These are phyloP conservation scores for Monosporascus cannonballus DNA, from an alignment of 2,329 filamentous ascomycete species.

Conservation along the genomic window DNA sequence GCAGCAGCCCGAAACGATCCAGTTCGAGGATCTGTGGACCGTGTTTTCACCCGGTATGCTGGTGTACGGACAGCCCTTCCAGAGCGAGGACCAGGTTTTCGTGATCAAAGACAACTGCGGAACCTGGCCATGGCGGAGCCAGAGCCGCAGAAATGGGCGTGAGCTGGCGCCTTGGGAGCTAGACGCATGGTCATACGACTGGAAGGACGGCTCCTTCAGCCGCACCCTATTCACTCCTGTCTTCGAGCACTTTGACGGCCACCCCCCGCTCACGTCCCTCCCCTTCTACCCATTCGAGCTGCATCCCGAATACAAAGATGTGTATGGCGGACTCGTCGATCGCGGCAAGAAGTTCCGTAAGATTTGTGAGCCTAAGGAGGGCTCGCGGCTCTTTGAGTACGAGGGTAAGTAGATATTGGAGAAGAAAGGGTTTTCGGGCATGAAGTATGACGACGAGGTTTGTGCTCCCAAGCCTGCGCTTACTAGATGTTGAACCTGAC, in stretches of 20 bases:
- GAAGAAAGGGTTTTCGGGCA: background rate
- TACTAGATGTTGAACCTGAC: too few relatives aligned
- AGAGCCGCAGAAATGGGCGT: too few relatives aligned
- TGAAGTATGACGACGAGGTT: constrained; percentile 20
- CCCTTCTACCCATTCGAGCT: background rate
- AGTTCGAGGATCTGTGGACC: constrained; percentile 6
- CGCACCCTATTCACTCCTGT: background rate
- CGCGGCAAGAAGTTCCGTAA: background rate
- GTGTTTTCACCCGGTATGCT: constrained; percentile 5
- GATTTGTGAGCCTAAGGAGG: background rate
- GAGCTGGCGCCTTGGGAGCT: background rate
- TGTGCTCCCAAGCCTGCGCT: background rate
- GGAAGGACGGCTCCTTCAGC: background rate
- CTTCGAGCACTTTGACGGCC: background rate
- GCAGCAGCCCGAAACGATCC: background rate
- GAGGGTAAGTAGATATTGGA: background rate
- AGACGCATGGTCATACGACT: background rate
- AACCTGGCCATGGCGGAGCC: background rate
- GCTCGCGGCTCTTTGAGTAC: background rate
- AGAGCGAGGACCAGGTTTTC: constrained; percentile 5
- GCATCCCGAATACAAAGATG: background rate
- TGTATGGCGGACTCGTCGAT: background rate
- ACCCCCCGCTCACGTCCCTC: background rate
- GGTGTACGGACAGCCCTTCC: constrained; percentile 4
- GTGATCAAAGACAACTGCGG: background rate